A percentile compares a stretch with the other conserved stretches of the same genome.
phyloP scores from a whole-genome alignment of 148 eudicot species.

The Pouteria glomerata region DNA sequence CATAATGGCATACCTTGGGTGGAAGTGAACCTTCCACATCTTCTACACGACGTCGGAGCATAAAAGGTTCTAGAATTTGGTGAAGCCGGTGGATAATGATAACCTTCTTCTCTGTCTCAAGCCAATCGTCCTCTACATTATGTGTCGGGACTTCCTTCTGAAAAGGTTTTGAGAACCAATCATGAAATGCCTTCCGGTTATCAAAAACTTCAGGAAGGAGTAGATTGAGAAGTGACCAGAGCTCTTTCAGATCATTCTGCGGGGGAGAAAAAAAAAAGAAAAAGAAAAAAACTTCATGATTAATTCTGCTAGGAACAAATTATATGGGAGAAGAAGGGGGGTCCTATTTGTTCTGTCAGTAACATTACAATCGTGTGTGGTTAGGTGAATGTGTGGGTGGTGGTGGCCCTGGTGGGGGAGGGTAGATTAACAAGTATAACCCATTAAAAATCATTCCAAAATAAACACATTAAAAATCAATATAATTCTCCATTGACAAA shows the following conservation, averaged over 20 bases:
- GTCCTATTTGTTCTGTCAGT: too few species aligned
- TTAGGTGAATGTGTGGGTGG: too few species aligned
- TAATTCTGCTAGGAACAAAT: not conserved
- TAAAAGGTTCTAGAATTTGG: conserved; percentile 95
- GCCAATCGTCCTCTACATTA: conserved; percentile 94
- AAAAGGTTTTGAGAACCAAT: conserved; percentile 95
- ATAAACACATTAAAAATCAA: too few species aligned
- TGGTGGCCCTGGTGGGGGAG: too few species aligned
- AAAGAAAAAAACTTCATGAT: not conserved
- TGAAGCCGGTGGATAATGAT: conserved; percentile 94
- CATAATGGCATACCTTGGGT: too few species aligned
- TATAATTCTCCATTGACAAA: too few species aligned
- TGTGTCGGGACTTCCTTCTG: conserved; percentile 76
- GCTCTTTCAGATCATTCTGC: conserved; percentile 97
- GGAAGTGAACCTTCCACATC: conserved; percentile 99
- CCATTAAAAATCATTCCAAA: not conserved
- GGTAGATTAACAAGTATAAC: not conserved
- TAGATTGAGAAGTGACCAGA: conserved; percentile 91
- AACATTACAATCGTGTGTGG: too few species aligned
- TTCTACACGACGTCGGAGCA: conserved; percentile 96
- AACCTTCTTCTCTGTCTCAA: conserved; percentile 95
- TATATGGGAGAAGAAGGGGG: not conserved
- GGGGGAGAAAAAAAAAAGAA: not conserved
- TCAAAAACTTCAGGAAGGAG: conserved; percentile 99
- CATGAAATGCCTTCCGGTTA: conserved; percentile 94